Base-by-base conservation (phyloP, 1,284 basidiomycete species). In the Flammula alnicola region DNA sequence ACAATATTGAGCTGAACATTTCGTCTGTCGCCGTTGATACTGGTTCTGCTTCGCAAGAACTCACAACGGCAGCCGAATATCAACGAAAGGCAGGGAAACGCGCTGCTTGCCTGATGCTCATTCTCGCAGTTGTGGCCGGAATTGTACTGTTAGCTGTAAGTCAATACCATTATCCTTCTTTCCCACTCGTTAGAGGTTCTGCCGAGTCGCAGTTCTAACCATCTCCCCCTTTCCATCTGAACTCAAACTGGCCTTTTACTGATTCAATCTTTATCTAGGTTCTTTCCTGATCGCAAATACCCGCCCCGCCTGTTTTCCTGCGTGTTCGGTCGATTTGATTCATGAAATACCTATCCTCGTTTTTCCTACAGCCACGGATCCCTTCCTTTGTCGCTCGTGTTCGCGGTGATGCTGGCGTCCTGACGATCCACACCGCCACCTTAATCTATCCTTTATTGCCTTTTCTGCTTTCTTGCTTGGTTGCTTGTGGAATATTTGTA, bases 1-100 rank as follows among this genome's bases (percentile, higher is more conserved):
- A 99, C 66, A 98, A 98, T 63, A 98, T 99, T 64, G 95, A 98
- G 68, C 88, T 87, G 52, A 99, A 99, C 64, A 89, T 99, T 36
- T 88, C 86, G 16, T 89, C 86, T 0, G 90, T 98, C 37, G 87
- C 90, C 0, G 81, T 83, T 11, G 91, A 98, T 65, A 95, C 93
- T 0, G 75, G 83, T 1, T 86, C 85, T 27, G 97, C 95, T 8
- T 86, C 92, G 4, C 84, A 91, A 53, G 95, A 99, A 67, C 79
- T 99, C 37, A 85, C 82, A 1, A 90, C 89, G 9, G 97, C 97
- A 2, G 87, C 93, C 55, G 93, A 94, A 26, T 98, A 98, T 67
- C 97, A 99, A 71, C 84, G 94, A 42, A 96, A 87, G 68, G 95
- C 97, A 2, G 96, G 95, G 2, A 81, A 88, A 31, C 77, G 96